Conservation (phyloP, 768 basidiomycete species). For the Rubroboletus satanas region DNA sequence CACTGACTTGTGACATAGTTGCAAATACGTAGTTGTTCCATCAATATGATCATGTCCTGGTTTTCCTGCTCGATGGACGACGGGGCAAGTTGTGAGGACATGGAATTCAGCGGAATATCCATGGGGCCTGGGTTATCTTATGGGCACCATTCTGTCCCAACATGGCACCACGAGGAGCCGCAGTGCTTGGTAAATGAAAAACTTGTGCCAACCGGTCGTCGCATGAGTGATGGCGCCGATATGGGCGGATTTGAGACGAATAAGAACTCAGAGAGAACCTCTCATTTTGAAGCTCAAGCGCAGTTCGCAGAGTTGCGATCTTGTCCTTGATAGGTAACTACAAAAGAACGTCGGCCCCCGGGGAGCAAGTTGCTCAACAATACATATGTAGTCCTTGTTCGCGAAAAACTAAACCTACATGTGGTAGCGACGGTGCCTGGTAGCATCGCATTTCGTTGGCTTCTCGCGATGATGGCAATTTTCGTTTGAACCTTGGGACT, state of each 20-base stretch:
- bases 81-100: conserved; percentile 7
- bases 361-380: neutral
- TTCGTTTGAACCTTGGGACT: neutral
- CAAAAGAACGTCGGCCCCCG: too few species aligned
- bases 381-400: too few species aligned
- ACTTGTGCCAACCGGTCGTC: neutral
- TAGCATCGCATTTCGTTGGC: neutral
- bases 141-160: neutral
- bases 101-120: neutral
- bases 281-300: neutral
- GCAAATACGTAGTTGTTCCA: conserved; percentile 14
- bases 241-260: neutral
- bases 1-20: conserved; percentile 15
- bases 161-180: neutral
- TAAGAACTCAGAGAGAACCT: neutral
- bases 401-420: neutral
- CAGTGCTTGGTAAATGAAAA: conserved; percentile 1
- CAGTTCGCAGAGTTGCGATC: neutral
- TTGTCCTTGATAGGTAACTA: neutral
- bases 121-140: neutral
- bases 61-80: conserved; percentile 2
- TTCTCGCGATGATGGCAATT: neutral
- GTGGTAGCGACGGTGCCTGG: neutral
- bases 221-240: neutral
- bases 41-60: neutral